Conservation (phyloP, 345 rosid genomes). For the Psidium friedrichsthalianum region DNA sequence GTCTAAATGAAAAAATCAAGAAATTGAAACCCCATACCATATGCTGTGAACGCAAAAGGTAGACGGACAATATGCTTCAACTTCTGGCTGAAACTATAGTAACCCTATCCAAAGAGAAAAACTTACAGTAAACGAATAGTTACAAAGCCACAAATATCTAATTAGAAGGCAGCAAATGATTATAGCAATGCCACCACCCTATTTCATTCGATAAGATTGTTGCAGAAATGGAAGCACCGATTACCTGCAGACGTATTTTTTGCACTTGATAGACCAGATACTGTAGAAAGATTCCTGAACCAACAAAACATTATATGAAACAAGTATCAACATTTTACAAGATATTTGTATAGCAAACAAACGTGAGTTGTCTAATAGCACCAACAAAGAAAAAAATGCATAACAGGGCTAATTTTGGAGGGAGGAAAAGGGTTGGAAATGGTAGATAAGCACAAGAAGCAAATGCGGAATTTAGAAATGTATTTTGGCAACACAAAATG, state of each 20-base stretch:
- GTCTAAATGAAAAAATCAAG: background rate
- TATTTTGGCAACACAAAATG: background rate
- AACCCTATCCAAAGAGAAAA: conserved; percentile 41
- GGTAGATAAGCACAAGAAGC: background rate
- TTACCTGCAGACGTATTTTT: conserved; percentile 86
- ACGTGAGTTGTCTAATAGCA: background rate
- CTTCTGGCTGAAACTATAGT: conserved; percentile 96
- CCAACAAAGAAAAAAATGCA: background rate
- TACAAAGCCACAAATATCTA: background rate
- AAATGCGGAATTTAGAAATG: background rate
- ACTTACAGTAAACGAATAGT: background rate
- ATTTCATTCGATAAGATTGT: background rate
- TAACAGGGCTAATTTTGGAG: background rate
- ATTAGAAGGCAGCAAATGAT: background rate
- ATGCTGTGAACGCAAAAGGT: conserved; percentile 79
- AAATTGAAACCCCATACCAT: conserved; percentile 31
- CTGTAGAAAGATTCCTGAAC: conserved; percentile 75
- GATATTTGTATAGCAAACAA: background rate
- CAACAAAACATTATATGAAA: background rate
- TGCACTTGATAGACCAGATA: conserved; percentile 87
- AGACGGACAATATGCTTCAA: conserved; percentile 89
- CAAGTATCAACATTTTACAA: background rate
- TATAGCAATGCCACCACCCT: background rate
- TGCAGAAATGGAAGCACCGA: background rate
- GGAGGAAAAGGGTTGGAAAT: background rate